phyloP scores from a whole-genome alignment of 2,329 filamentous ascomycete genomes.

The Lachnellula occidentalis region DNA sequence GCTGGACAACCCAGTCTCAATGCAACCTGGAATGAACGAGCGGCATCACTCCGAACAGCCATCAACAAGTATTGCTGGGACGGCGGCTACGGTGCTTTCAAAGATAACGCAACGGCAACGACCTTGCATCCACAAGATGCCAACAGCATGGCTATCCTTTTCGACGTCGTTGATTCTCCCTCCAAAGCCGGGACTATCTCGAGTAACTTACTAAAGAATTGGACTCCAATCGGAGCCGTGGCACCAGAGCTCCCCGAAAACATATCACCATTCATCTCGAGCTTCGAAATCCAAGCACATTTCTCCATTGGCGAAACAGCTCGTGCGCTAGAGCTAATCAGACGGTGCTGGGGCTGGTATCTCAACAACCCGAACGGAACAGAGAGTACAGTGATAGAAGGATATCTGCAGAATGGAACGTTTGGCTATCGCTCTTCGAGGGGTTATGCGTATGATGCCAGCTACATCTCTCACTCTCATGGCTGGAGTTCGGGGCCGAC shows the following conservation, averaged over 20 bases:
- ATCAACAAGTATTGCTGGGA: conserved; percentile 23
- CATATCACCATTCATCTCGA: conserved; percentile 53
- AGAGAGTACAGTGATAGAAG: conserved; percentile 53
- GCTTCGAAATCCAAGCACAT: conserved; percentile 54
- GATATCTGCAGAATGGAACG: conserved; percentile 48
- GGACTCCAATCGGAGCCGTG: conserved; percentile 50
- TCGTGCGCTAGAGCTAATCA: conserved; percentile 51
- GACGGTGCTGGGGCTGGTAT: conserved; percentile 57
- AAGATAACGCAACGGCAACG: conserved; percentile 42
- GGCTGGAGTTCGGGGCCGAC: conserved; percentile 45
- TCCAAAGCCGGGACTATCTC: conserved; percentile 24
- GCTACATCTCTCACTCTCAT: conserved; percentile 43
- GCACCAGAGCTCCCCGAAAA: conserved; percentile 52
- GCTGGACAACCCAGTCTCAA: conserved; percentile 26
- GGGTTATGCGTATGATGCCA: conserved; percentile 42
- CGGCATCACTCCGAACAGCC: conserved; percentile 14
- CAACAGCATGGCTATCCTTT: conserved; percentile 48
- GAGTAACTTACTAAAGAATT: conserved; percentile 39
- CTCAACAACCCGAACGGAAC: conserved; percentile 51
- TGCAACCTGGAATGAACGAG: conserved; percentile 15
- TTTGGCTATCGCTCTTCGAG: conserved; percentile 50
- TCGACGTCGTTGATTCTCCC: conserved; percentile 13
- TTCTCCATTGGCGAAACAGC: conserved; percentile 41
- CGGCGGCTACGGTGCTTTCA: conserved; percentile 20
- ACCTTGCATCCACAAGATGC: conserved; percentile 55